Evolutionary conservation across 2,329 filamentous ascomycete species (phyloP).

Genomic region (Cryphonectria radicalis): DNA sequence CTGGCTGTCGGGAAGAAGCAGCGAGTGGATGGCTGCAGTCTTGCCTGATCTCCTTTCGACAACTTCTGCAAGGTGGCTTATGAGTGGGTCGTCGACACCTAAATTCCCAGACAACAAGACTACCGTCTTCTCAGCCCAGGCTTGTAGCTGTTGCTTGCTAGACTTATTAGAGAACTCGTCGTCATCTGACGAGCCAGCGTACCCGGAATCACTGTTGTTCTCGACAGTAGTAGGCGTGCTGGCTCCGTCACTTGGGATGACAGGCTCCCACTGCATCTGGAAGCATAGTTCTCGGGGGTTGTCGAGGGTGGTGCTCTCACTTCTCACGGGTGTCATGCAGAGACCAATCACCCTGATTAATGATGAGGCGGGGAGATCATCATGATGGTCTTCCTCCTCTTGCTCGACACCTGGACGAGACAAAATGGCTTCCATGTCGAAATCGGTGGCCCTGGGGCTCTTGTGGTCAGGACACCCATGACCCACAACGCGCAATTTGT

Average conservation of each 20-base stretch:
- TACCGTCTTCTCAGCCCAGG: conserved; percentile 13
- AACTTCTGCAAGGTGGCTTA: neutral
- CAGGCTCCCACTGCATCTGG: conserved; percentile 34
- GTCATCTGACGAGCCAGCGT: conserved; percentile 13
- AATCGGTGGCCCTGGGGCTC: conserved; percentile 27
- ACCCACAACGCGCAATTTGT: conserved; percentile 22
- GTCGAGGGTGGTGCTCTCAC: neutral
- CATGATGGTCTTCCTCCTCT: neutral
- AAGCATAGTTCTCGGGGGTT: conserved; percentile 35
- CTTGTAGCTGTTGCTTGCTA: neutral
- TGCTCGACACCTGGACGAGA: neutral
- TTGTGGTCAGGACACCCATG: conserved; percentile 17
- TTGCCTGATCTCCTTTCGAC: conserved; percentile 1
- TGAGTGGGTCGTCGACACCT: neutral
- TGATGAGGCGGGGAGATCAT: neutral
- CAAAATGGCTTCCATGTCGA: conserved; percentile 32
- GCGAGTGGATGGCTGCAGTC: conserved; percentile 22
- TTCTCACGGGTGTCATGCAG: conserved; percentile 31
- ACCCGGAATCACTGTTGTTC: conserved; percentile 12
- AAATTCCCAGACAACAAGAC: neutral
- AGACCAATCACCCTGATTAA: conserved; percentile 33
- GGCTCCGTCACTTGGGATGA: neutral
- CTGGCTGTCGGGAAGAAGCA: conserved; percentile 15
- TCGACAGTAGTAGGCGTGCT: neutral
- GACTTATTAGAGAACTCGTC: conserved; percentile 5